Base-by-base conservation (phyloP, 73 alveolate genomes). In the Paraurostyla sp. region DNA sequence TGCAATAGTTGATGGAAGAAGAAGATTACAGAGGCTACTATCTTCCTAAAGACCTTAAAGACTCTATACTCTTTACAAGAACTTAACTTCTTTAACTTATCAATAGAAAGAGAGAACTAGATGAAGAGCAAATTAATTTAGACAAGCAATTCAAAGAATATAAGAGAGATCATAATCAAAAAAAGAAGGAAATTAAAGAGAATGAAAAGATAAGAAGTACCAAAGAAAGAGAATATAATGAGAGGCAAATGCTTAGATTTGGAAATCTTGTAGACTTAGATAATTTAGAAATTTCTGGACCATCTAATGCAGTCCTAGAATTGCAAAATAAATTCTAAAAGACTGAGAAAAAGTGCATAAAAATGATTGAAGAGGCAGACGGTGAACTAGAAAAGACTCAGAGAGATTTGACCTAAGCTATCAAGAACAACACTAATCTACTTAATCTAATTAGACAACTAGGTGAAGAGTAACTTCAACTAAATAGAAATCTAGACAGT, bases 161-260 rank as follows among this genome's bases (percentile, higher is more conserved):
- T 33, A 89, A 90, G 75, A 92, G 91, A 35, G 98, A 96, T 56
- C 83, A 63, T 75, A 90, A 91, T 65, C 83, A 86, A 43, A 94
- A 92, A 91, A 92, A 90, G 88, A 89, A 80, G 38, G 91, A 84
- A 52, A 92, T 94, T 65, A 95, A 96, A 42, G 97, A 93, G 54
- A 80, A 85, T 2, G 91, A 85, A 76, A 95, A 96, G 88, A 83
- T 71, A 41, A 83, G 91, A 51, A 87, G 92, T 29, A 92, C 92
- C 46, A 75, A 78, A 7, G 91, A 86, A 36, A 91, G 91, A 71
- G 96, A 96, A 59, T 93, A 91, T 83, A 91, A 91, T 43, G 97
- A 93, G 69, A 90, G 92, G 71, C 94, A 96, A 83, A 96, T 94
- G 98, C 96, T 94, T 23, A 96, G 95, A 76, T 94, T 94, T 63